A percentile compares a stretch with the other conserved stretches of the same genome.
phyloP scores from a whole-genome alignment of 2,329 filamentous ascomycete species.

The Botrytis pseudocinerea region DNA sequence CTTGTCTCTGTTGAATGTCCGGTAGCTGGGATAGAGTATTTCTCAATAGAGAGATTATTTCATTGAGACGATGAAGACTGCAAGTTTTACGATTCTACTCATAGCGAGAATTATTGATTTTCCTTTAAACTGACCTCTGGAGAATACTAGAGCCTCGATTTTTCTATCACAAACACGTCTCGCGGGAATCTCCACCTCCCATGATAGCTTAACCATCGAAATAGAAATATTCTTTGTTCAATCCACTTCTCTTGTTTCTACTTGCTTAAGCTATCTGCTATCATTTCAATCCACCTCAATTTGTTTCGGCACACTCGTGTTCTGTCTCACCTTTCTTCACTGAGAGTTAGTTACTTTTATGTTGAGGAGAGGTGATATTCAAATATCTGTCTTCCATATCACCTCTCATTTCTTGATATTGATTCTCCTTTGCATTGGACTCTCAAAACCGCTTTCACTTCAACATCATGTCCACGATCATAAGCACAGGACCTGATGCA shows the following conservation, averaged over 20 bases:
- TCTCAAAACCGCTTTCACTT: not conserved
- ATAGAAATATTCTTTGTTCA: not conserved
- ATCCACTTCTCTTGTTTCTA: not conserved
- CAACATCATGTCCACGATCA: slow-evolving; percentile 3
- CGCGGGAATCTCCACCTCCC: not conserved
- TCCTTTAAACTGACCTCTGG: too few species aligned
- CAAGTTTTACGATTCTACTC: not conserved
- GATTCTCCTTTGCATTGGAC: not conserved
- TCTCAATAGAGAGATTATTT: not conserved
- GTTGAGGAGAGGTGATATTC: not conserved
- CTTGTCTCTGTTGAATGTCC: not conserved
- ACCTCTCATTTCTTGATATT: not conserved
- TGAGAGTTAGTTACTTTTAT: too few species aligned
- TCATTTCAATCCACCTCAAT: not conserved
- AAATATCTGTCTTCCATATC: not conserved
- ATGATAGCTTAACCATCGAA: not conserved
- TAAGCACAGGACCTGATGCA: not conserved
- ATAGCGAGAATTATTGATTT: not conserved
- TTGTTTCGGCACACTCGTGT: slow-evolving; percentile 1
- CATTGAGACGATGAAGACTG: not conserved
- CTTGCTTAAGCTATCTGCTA: not conserved
- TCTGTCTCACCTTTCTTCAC: not conserved
- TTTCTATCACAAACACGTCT: not conserved
- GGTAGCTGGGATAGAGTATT: accelerated
- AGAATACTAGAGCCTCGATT: not conserved